phyloP scores from a whole-genome alignment of 805 yeast genomes.

The Cephaloascus albidus region DNA sequence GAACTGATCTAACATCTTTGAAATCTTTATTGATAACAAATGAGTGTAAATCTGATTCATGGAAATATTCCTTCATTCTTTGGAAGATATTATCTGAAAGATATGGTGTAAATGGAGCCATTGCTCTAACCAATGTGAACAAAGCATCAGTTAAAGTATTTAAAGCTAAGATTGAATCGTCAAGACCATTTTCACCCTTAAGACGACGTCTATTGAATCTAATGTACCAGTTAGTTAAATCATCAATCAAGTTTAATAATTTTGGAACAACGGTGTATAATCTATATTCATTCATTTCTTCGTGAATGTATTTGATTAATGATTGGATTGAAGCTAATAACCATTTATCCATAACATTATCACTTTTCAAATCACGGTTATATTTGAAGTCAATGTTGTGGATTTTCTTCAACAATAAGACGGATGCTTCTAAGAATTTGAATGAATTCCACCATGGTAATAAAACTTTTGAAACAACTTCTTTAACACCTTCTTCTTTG shows the following conservation, averaged over 20 bases:
- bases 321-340: slow-evolving; percentile 93
- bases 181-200: slow-evolving; percentile 85
- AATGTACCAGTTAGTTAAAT: slow-evolving; percentile 97
- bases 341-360: slow-evolving; percentile 97
- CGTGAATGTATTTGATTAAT: slow-evolving; percentile 74
- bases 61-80: slow-evolving; percentile 54
- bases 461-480: slow-evolving; percentile 90
- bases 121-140: slow-evolving; percentile 81
- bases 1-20: slow-evolving; percentile 75
- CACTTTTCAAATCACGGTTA: slow-evolving; percentile 54
- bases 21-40: slow-evolving; percentile 29
- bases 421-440: slow-evolving; percentile 94
- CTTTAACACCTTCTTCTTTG: slow-evolving; percentile 98
- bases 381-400: slow-evolving; percentile 63
- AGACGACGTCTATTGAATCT: slow-evolving; percentile 97
- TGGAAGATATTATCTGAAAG: slow-evolving; percentile 85
- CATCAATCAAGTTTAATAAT: slow-evolving; percentile 79
- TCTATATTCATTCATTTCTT: slow-evolving; percentile 85
- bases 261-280: slow-evolving; percentile 95
- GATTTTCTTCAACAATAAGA: slow-evolving; percentile 73
- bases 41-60: slow-evolving; percentile 43
- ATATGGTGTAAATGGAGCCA: slow-evolving; percentile 99
- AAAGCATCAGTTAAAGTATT: slow-evolving; percentile 88
- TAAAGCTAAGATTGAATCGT: slow-evolving; percentile 78
- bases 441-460: slow-evolving; percentile 98